Evolutionary conservation across 148 eudicot species (phyloP).

Genomic region (Mesembryanthemum crystallinum): DNA sequence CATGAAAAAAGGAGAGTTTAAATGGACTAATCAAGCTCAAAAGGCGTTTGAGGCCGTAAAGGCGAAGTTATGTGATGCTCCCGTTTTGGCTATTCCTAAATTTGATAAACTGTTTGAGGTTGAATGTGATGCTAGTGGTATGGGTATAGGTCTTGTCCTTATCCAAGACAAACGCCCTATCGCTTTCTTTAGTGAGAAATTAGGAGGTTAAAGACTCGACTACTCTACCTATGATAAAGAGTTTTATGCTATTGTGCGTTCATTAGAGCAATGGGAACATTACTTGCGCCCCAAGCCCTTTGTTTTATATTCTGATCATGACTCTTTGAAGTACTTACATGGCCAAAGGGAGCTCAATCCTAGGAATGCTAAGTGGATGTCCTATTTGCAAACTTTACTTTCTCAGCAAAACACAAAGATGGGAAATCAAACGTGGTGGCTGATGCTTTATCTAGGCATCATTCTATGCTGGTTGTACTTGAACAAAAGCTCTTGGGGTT

Average conservation of each 20-base stretch:
- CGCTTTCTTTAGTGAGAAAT: not conserved
- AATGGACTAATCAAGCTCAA: not conserved
- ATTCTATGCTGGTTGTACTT: not conserved
- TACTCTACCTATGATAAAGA: not conserved
- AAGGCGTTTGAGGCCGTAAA: slow-evolving; percentile 2
- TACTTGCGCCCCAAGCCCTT: slow-evolving; percentile 11
- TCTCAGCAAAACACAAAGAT: not conserved
- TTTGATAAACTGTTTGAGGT: slow-evolving; percentile 10
- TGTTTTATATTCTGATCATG: not conserved
- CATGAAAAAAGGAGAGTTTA: not conserved
- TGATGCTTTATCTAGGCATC: slow-evolving; percentile 10
- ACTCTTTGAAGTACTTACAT: slow-evolving; percentile 3
- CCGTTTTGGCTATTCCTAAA: not conserved
- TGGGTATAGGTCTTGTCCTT: slow-evolving; percentile 16
- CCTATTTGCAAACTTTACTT: slow-evolving; percentile 1
- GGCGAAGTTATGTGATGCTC: not conserved
- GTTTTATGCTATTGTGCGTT: not conserved
- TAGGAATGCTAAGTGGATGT: slow-evolving; percentile 11
- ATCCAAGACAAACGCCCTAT: not conserved
- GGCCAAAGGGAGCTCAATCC: not conserved
- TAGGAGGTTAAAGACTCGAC: too few species aligned
- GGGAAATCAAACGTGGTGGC: not conserved
- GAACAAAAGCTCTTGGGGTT: not conserved
- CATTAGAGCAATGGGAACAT: slow-evolving; percentile 12
- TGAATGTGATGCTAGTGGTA: slow-evolving; percentile 17